Conservation (phyloP, 345 rosid genomes). For the Clausena lansium region DNA sequence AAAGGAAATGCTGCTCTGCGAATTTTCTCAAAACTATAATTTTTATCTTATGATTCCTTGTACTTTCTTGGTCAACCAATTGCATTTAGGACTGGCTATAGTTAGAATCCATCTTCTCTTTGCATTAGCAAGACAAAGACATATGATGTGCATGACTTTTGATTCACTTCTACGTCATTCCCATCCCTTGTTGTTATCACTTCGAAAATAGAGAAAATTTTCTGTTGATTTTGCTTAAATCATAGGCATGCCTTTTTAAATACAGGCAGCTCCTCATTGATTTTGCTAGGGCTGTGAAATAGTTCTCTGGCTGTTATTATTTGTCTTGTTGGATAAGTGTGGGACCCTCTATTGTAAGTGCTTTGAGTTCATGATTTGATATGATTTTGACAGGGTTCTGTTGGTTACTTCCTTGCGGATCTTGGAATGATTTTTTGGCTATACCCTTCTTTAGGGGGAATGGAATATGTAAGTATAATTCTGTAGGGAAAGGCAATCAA, state of each 20-base stretch:
- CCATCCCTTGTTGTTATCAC: background rate
- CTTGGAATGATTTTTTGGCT: conserved; percentile 78
- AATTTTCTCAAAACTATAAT: background rate
- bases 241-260: background rate
- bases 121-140: background rate
- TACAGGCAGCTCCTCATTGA: background rate
- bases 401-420: conserved; percentile 83
- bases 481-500: background rate
- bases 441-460: conserved; percentile 84
- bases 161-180: background rate
- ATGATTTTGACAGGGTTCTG: conserved; percentile 58
- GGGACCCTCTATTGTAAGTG: background rate
- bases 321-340: background rate
- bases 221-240: background rate
- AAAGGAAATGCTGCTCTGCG: background rate
- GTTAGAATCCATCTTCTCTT: background rate
- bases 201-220: background rate
- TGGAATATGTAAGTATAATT: conserved; percentile 70
- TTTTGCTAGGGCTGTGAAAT: background rate
- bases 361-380: background rate
- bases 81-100: background rate
- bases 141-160: background rate
- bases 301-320: conserved; percentile 1
- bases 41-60: background rate
- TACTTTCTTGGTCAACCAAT: background rate